Percentiles rank a stretch among this genome's conserved stretches.
These are phyloP conservation scores for Astragalus membranaceus DNA, from an alignment of 306 rosid species.

Conservation along the genomic window DNA sequence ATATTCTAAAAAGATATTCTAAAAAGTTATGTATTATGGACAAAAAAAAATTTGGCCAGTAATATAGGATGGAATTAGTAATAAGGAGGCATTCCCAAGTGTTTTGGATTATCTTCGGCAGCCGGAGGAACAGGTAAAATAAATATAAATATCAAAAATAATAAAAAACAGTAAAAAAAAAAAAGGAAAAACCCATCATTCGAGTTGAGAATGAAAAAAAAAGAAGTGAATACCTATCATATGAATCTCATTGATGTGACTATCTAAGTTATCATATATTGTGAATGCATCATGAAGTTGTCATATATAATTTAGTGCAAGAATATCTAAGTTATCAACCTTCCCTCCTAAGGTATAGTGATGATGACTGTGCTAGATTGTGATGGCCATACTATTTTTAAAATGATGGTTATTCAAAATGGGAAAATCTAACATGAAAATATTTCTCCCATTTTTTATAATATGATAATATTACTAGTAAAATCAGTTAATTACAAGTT, in stretches of 20 bases:
- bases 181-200: background rate
- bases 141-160: too few species aligned
- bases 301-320: constrained; percentile 28
- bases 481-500: background rate
- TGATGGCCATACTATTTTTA: background rate
- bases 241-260: constrained; percentile 46
- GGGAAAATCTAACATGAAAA: background rate
- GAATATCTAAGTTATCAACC: constrained; percentile 20
- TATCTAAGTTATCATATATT: too few species aligned
- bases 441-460: background rate
- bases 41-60: too few species aligned
- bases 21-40: too few species aligned
- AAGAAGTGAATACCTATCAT: constrained; percentile 4
- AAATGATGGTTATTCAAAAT: constrained; percentile 2
- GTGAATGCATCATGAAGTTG: constrained; percentile 14
- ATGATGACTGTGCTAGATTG: constrained; percentile 4
- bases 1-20: too few species aligned
- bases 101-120: background rate
- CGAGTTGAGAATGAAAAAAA: background rate
- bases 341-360: background rate
- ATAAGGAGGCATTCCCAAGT: background rate
- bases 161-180: background rate
- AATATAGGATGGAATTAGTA: too few species aligned
- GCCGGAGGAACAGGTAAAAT: background rate
- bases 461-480: background rate